Base-by-base conservation (phyloP, 257 asterid species). In the Solanum chilense region DNA sequence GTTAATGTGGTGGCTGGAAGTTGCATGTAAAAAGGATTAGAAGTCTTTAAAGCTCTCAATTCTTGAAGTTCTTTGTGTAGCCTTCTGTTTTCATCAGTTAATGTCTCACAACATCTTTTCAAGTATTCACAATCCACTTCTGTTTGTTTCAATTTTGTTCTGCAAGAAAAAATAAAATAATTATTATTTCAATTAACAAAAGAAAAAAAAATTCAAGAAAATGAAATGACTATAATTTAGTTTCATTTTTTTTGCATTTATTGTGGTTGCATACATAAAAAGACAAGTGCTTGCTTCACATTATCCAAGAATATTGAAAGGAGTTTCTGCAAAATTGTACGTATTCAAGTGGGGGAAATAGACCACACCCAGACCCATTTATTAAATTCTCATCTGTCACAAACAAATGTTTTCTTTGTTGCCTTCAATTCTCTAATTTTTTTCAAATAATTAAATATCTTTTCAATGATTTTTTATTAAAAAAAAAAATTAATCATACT, bases 111-210 rank as follows among this genome's bases (percentile, higher is more conserved):
- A 62, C 98, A 95, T 58, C 96, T 88, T 90, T 96, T 96, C n/a
- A 95, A 86, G 87, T 96, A 93, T 90, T 96, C 99, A 74, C 95
- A 95, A 66, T 96, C 98, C 31, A 95, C 98, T 88, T 96, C 99
- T 33, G 98, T 96, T 37, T 96, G 98, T 92, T 95, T 96, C 93
- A 96, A 73, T 47, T 96, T 96, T 1, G 98, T 96, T 91, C 99
- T 96, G 88, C 86, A 83, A 21, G 9, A 27, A 25, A 44, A 77
- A 77, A 4, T n/a, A 13, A 12, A 76, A 23, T 11, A 9, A 35
- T 21, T 73, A 73, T 12, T 39, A 74, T 25, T 39, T 20, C 15
- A 41, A 75, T 15, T 2, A 12, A 68, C 14, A 25, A 12, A 12
- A 23, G 13, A 9, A 1, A 25, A 5, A 35, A 39, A 31, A 70